These are phyloP conservation scores for Trypanosoma cruzi DNA, from an alignment of 208 protist genomes.

Conservation along the genomic window DNA sequence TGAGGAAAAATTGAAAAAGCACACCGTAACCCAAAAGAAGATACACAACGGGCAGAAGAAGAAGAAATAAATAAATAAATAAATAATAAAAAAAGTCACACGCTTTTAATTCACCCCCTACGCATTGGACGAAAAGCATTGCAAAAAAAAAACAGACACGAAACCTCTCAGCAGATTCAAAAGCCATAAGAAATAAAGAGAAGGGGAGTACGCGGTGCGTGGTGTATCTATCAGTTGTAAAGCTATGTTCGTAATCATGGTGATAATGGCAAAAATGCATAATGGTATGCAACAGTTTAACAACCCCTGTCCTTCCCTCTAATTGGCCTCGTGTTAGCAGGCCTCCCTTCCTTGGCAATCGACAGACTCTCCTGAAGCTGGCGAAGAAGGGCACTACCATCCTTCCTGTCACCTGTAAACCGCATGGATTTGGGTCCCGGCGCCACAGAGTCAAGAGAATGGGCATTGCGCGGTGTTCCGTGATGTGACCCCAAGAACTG, in stretches of 20 bases:
- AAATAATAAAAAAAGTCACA: not conserved
- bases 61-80: too few relatives aligned
- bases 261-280: not conserved
- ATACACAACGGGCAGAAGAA: not conserved
- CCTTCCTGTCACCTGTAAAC: constrained; percentile 21
- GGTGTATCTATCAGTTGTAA: not conserved
- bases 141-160: not conserved
- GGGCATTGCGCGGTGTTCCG: not conserved
- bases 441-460: not conserved
- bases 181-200: not conserved
- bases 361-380: constrained; percentile 25
- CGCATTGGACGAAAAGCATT: not conserved
- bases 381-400: constrained; percentile 31
- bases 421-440: constrained; percentile 10
- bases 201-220: not conserved
- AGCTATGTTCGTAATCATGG: not conserved
- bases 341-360: not conserved
- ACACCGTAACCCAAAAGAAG: not conserved
- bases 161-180: not conserved
- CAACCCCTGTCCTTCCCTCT: constrained; percentile 12
- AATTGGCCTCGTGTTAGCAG: not conserved
- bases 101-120: not conserved
- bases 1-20: not conserved
- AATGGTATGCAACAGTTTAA: not conserved
- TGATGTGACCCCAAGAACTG: not conserved